These are phyloP conservation scores for Begonia loranthoides DNA, from an alignment of 306 rosid species.

Conservation along the genomic window DNA sequence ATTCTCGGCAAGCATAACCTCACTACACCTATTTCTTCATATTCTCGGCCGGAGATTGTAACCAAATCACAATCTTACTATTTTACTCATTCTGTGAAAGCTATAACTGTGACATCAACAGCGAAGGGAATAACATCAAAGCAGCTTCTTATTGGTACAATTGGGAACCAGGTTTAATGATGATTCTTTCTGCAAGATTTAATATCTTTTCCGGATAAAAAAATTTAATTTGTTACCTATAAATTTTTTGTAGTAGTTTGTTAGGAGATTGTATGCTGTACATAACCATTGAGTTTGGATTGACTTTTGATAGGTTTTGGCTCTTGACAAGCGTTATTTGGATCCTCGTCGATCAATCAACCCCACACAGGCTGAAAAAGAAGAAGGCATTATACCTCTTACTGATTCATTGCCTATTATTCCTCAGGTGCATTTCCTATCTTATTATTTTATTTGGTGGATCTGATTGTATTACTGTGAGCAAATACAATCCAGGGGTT, in stretches of 20 bases:
- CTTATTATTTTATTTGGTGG: no score
- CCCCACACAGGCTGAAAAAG: slow-evolving; percentile 79
- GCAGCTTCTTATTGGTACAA: slow-evolving; percentile 90
- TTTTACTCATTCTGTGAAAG: slow-evolving; percentile 85
- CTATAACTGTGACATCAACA: slow-evolving; percentile 75
- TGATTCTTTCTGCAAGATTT: not conserved
- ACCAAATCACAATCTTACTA: slow-evolving; percentile 80
- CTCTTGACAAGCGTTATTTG: slow-evolving; percentile 79
- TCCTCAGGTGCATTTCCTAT: slow-evolving; percentile 52
- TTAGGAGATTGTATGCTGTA: no score
- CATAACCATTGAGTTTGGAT: not conserved
- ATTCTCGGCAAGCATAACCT: slow-evolving; percentile 97
- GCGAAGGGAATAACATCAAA: slow-evolving; percentile 94
- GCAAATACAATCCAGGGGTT: no score
- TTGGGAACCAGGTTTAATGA: slow-evolving; percentile 69
- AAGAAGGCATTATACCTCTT: slow-evolving; percentile 96
- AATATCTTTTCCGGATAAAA: no score
- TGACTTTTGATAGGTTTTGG: slow-evolving; percentile 54
- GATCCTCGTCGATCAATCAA: slow-evolving; percentile 86
- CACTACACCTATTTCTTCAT: slow-evolving; percentile 72
- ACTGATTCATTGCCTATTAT: slow-evolving; percentile 87
- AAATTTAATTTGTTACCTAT: no score
- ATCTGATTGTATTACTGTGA: no score
- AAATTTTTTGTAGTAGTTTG: no score
- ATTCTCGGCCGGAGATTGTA: slow-evolving; percentile 73